A percentile compares a stretch with the other conserved stretches of the same genome.
Evolutionary conservation across 495 filamentous ascomycete species (phyloP).

Genomic region (Beverwykella pulmonaria): DNA sequence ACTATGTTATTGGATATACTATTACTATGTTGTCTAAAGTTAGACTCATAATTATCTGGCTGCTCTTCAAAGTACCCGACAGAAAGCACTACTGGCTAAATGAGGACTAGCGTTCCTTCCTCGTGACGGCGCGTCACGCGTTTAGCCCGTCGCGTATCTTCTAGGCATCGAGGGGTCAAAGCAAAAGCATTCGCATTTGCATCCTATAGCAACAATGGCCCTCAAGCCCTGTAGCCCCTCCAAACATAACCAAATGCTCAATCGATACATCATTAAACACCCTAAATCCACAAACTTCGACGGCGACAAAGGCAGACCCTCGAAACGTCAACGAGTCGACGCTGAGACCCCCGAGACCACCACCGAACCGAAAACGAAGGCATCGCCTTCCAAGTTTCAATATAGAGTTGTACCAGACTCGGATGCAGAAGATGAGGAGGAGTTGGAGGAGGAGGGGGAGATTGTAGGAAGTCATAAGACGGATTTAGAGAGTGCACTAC

Average conservation of each 20-base stretch:
- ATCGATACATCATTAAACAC: constrained; percentile 34
- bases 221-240: constrained; percentile 42
- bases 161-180: constrained; percentile 14
- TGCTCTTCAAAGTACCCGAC: too few relatives aligned
- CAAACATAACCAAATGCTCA: constrained; percentile 48
- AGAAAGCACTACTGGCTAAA: not conserved
- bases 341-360: constrained; percentile 3
- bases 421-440: constrained; percentile 42
- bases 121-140: constrained; percentile 3
- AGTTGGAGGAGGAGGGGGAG: constrained; percentile 33
- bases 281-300: constrained; percentile 45
- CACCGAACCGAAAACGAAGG: not conserved
- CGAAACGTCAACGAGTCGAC: constrained; percentile 40
- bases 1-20: too few relatives aligned
- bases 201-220: constrained; percentile 38
- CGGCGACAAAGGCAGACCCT: constrained; percentile 32
- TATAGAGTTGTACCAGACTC: constrained; percentile 40
- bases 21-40: too few relatives aligned
- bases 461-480: constrained; percentile 54
- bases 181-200: not conserved
- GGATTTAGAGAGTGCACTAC: constrained; percentile 77
- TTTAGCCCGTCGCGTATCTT: not conserved
- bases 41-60: too few relatives aligned
- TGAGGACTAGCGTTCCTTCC: not conserved
- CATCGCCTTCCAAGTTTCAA: constrained; percentile 7